Evolutionary conservation across 2,329 filamentous ascomycete species (phyloP).

Genomic region (Emergomyces orientalis): DNA sequence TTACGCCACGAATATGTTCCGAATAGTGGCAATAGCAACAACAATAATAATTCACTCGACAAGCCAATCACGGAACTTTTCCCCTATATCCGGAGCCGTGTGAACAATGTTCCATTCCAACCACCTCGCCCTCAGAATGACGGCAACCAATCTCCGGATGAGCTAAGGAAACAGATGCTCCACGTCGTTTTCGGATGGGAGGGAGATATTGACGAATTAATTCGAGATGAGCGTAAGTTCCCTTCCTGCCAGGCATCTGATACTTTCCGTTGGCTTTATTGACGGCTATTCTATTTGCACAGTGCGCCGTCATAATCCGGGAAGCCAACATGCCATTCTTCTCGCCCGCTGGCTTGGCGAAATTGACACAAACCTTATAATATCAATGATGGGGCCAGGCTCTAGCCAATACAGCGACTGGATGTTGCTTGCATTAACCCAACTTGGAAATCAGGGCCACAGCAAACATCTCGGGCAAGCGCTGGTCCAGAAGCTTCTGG

Average conservation of each 20-base stretch:
- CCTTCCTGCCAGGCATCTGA: neutral
- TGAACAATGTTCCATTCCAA: conserved; percentile 75
- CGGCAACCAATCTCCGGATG: conserved; percentile 57
- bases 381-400: conserved; percentile 62
- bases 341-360: conserved; percentile 90
- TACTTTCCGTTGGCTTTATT: conserved; percentile 12
- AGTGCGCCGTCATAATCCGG: conserved; percentile 60
- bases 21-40: conserved; percentile 37
- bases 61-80: conserved; percentile 68
- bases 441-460: conserved; percentile 67
- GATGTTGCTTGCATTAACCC: conserved; percentile 89
- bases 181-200: conserved; percentile 93
- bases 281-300: conserved; percentile 8
- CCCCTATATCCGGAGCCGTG: conserved; percentile 68
- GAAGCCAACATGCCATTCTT: conserved; percentile 70
- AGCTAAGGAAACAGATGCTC: conserved; percentile 83
- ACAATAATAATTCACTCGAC: conserved; percentile 50
- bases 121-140: conserved; percentile 53
- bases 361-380: conserved; percentile 69
- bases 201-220: conserved; percentile 67
- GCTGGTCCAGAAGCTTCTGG: conserved; percentile 81
- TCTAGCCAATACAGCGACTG: conserved; percentile 92
- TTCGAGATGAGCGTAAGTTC: conserved; percentile 65
- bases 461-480: conserved; percentile 85
- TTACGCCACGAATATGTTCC: conserved; percentile 70